phyloP scores from a whole-genome alignment of 208 protist species.

The Zelonia costaricensis region DNA sequence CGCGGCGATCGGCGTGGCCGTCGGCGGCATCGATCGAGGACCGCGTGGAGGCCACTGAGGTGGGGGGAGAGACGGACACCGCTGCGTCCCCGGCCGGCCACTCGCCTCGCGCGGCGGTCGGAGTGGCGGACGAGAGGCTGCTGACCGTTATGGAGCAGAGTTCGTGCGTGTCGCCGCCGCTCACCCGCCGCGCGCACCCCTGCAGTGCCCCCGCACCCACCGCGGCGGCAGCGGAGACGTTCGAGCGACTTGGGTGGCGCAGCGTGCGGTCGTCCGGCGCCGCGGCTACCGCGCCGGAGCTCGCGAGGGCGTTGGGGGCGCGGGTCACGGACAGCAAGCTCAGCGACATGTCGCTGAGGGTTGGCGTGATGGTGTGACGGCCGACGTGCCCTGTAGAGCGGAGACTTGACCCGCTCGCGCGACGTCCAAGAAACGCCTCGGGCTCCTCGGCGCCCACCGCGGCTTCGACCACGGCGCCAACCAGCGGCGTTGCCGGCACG shows the following conservation, averaged over 20 bases:
- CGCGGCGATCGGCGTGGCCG: too few species aligned
- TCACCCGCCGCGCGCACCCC: neutral
- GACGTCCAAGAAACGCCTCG: slow-evolving; percentile 1
- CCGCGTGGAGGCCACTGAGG: neutral
- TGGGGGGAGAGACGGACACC: slow-evolving; percentile 12
- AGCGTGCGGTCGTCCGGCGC: too few species aligned
- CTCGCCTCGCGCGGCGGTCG: neutral
- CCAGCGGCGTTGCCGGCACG: neutral
- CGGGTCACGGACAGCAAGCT: slow-evolving; percentile 33
- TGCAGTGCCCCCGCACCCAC: neutral
- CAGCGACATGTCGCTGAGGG: slow-evolving; percentile 31
- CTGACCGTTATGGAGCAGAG: slow-evolving; percentile 25
- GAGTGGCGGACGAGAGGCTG: slow-evolving; percentile 22
- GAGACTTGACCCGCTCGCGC: slow-evolving; percentile 12
- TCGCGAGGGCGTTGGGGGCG: slow-evolving; percentile 1
- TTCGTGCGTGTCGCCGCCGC: neutral
- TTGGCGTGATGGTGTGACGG: slow-evolving; percentile 13
- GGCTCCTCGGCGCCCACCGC: slow-evolving; percentile 5
- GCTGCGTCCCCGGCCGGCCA: slow-evolving; percentile 4
- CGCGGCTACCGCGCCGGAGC: neutral
- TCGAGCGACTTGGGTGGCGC: neutral
- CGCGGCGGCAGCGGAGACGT: neutral
- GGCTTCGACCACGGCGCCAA: neutral
- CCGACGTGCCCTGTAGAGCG: slow-evolving; percentile 11
- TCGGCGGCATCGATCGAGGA: neutral